Evolutionary conservation across 1,284 basidiomycete genomes (phyloP).

Genomic region (Amylostereum chailletii): DNA sequence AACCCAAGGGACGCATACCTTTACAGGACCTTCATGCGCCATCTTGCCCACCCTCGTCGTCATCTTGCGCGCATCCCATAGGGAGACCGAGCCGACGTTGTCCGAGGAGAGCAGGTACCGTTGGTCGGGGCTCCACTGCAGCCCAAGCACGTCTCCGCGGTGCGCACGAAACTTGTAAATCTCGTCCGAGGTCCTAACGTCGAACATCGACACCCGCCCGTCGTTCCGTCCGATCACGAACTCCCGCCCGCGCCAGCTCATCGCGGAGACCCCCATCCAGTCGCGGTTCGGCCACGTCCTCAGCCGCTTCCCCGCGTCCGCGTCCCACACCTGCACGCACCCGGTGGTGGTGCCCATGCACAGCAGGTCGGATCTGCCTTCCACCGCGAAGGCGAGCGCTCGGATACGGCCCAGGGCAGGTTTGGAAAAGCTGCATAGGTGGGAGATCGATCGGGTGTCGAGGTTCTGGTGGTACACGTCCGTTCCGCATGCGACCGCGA

Average conservation of each 20-base stretch:
- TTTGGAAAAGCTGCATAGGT: slow-evolving; percentile 27
- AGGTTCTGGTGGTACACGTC: slow-evolving; percentile 42
- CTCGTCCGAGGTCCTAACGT: slow-evolving; percentile 23
- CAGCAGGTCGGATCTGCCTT: slow-evolving; percentile 21
- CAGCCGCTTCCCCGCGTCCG: slow-evolving; percentile 19
- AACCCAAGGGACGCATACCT: slow-evolving; percentile 29
- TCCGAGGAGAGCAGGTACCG: slow-evolving; percentile 34
- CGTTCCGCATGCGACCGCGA: slow-evolving; percentile 37
- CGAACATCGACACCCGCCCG: slow-evolving; percentile 30
- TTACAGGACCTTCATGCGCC: slow-evolving; percentile 45
- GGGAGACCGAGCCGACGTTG: slow-evolving; percentile 29
- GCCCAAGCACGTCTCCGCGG: slow-evolving; percentile 32
- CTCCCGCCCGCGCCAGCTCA: slow-evolving; percentile 32
- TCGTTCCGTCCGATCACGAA: slow-evolving; percentile 31
- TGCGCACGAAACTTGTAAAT: slow-evolving; percentile 25
- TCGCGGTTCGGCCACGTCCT: slow-evolving; percentile 27
- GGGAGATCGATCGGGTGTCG: slow-evolving; percentile 33
- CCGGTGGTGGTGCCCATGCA: slow-evolving; percentile 32
- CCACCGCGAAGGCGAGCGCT: slow-evolving; percentile 30
- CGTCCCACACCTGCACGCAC: slow-evolving; percentile 32
- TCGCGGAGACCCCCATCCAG: slow-evolving; percentile 28
- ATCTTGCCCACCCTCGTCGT: slow-evolving; percentile 32
- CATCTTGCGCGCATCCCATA: slow-evolving; percentile 35
- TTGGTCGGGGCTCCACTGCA: slow-evolving; percentile 37
- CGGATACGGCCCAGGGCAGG: slow-evolving; percentile 23